Percentiles rank a stretch among this genome's conserved stretches.
These are phyloP conservation scores for Neurospora intermedia DNA, from an alignment of 495 filamentous ascomycete genomes.

Conservation along the genomic window DNA sequence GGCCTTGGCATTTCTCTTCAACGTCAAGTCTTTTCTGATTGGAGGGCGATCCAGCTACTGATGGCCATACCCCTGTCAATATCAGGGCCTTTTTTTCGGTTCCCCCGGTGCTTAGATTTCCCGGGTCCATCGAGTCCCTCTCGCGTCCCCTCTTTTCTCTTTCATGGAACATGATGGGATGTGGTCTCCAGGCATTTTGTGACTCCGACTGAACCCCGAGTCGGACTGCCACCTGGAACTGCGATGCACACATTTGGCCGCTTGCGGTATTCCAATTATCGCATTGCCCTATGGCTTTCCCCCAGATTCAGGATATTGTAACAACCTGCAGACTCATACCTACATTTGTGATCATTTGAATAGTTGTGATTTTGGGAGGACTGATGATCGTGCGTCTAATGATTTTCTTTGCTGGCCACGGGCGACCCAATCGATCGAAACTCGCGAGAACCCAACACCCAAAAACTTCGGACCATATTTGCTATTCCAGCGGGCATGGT, in stretches of 20 bases:
- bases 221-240: background rate
- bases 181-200: background rate
- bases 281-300: background rate
- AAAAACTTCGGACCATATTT: background rate
- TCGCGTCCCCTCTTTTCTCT: background rate
- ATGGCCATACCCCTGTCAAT: slow-evolving; percentile 8
- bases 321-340: background rate
- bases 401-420: background rate
- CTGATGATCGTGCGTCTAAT: background rate
- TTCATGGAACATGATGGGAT: background rate
- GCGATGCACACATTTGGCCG: background rate
- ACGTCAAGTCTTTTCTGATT: slow-evolving; percentile 19
- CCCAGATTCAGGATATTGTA: background rate
- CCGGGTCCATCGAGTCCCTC: background rate
- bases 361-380: background rate
- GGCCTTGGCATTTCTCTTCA: slow-evolving; percentile 10
- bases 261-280: background rate
- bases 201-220: background rate
- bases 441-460: background rate
- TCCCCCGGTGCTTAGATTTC: background rate
- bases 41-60: slow-evolving; percentile 7
- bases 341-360: background rate
- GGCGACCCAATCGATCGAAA: background rate
- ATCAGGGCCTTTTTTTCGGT: slow-evolving; percentile 10
- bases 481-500: background rate